phyloP scores from a whole-genome alignment of 805 yeast species.

The Candida ortonii region DNA sequence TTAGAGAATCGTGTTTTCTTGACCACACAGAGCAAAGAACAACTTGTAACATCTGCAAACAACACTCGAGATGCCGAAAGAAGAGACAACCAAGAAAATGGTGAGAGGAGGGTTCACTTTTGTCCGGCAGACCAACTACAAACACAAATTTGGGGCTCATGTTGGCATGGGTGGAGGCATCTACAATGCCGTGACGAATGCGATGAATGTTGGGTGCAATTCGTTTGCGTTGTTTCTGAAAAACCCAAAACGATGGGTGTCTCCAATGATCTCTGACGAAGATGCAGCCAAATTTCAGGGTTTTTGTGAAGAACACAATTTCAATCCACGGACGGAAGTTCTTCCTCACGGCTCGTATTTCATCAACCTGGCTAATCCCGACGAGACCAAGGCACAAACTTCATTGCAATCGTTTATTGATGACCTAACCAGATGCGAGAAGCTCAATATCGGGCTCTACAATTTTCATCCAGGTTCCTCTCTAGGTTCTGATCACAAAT shows the following conservation, averaged over 20 bases:
- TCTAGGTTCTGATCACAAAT: constrained; percentile 60
- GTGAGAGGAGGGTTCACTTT: constrained; percentile 30
- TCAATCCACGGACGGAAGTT: constrained; percentile 72
- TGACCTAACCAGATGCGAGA: constrained; percentile 85
- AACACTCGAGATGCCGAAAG: constrained; percentile 19
- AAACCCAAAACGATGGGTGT: constrained; percentile 87
- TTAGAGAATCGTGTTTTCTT: no score
- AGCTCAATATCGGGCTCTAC: constrained; percentile 76
- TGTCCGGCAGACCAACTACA: constrained; percentile 41
- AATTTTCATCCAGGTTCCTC: constrained; percentile 95
- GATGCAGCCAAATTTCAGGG: constrained; percentile 66
- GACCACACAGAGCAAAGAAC: no score
- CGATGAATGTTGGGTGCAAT: constrained; percentile 58
- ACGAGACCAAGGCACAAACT: constrained; percentile 68
- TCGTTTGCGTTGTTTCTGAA: constrained; percentile 89
- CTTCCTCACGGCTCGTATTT: constrained; percentile 95
- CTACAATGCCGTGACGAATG: constrained; percentile 37
- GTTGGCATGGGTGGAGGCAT: constrained; percentile 78
- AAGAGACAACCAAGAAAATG: constrained; percentile 12
- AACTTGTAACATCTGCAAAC: background rate
- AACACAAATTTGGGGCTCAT: constrained; percentile 81
- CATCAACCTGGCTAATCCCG: constrained; percentile 91
- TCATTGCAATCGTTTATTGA: constrained; percentile 79
- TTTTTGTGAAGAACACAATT: constrained; percentile 60
- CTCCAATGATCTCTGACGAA: constrained; percentile 67